Percentiles rank a stretch among this genome's conserved stretches.
Evolutionary conservation across 1,284 basidiomycete species (phyloP).

Genomic region (Pisolithus thermaeus): DNA sequence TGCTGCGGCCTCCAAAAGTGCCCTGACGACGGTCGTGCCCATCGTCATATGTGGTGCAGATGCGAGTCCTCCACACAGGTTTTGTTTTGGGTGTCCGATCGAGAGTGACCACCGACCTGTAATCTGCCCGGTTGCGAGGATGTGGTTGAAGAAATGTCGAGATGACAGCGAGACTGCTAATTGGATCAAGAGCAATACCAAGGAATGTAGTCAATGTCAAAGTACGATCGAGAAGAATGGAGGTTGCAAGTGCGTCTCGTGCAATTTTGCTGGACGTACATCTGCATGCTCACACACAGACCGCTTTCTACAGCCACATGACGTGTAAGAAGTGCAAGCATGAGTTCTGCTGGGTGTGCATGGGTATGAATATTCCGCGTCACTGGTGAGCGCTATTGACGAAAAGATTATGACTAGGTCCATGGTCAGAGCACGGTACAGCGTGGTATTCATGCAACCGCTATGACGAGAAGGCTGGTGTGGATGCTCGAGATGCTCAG

Average conservation of each 20-base stretch:
- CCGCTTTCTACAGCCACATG: constrained; percentile 69
- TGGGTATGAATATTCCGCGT: constrained; percentile 42
- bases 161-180: constrained; percentile 99
- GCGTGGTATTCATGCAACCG: constrained; percentile 98
- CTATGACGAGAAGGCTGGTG: constrained; percentile 89
- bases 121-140: constrained; percentile 81
- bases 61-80: constrained; percentile 52
- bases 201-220: constrained; percentile 93
- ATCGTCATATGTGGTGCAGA: constrained; percentile 77
- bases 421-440: constrained; percentile 97
- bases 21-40: constrained; percentile 79
- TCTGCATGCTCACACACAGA: not conserved
- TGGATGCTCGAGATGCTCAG: constrained; percentile 87
- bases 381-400: constrained; percentile 13
- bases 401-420: constrained; percentile 48
- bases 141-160: constrained; percentile 96
- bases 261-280: not conserved
- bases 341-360: constrained; percentile 81
- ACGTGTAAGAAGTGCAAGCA: constrained; percentile 99
- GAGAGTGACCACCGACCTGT: constrained; percentile 89
- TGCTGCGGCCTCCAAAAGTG: constrained; percentile 62
- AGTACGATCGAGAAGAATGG: constrained; percentile 99
- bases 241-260: constrained; percentile 87
- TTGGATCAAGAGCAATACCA: constrained; percentile 99
- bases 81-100: constrained; percentile 89